Percentiles rank a stretch among this genome's conserved stretches.
Conservation (phyloP, 139 green algal genomes). For the Coelastrella sp. region DNA sequence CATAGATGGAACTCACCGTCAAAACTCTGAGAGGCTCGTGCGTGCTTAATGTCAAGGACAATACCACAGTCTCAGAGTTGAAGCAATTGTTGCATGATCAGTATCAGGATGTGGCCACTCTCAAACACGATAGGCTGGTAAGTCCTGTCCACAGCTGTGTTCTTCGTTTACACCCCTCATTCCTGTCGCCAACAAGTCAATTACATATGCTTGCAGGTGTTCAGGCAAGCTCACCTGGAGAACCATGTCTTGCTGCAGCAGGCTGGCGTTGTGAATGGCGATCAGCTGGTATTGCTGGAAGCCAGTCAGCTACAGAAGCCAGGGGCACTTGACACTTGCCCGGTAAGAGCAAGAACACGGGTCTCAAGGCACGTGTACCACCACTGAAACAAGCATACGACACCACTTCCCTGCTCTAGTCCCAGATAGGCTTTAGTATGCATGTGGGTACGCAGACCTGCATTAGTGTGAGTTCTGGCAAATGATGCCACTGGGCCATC, state of each 20-base stretch:
- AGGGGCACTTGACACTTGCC: not conserved
- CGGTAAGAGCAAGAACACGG: too few species aligned
- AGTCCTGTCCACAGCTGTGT: not conserved
- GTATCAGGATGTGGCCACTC: not conserved
- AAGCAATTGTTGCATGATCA: slow-evolving; percentile 28
- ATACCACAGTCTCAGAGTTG: not conserved
- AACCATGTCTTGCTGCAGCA: slow-evolving; percentile 14
- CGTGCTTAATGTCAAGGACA: not conserved
- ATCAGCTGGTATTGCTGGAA: slow-evolving; percentile 44
- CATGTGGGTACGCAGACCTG: too few species aligned
- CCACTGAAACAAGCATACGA: too few species aligned
- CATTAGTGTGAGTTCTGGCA: too few species aligned
- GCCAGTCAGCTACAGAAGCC: not conserved
- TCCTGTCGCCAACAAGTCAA: too few species aligned
- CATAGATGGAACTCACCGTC: slow-evolving; percentile 34
- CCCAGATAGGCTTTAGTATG: too few species aligned
- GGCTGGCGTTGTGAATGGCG: slow-evolving; percentile 18
- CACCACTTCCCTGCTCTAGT: too few species aligned
- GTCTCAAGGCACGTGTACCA: too few species aligned
- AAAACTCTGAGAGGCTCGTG: slow-evolving; percentile 15
- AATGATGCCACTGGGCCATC: too few species aligned
- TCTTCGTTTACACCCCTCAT: too few species aligned
- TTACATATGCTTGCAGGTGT: too few species aligned
- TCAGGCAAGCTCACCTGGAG: not conserved
- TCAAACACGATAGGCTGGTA: slow-evolving; percentile 39